phyloP scores from a whole-genome alignment of 2,329 filamentous ascomycete genomes.

The Exophiala phaeomuriformis region DNA sequence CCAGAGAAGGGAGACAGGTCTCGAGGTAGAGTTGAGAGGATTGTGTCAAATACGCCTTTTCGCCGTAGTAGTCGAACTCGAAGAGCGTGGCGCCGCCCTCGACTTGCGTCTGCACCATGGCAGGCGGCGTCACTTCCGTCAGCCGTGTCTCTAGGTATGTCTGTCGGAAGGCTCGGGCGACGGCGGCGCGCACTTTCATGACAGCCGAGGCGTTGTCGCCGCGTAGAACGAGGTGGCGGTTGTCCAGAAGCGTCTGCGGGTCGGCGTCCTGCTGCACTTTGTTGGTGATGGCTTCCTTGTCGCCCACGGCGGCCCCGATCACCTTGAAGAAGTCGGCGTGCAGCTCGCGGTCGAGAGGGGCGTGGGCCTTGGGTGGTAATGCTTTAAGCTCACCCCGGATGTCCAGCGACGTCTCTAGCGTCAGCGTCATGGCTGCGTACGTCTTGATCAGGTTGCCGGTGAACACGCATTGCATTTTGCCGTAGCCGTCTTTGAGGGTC shows the following conservation, averaged over 20 bases:
- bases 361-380: conserved; percentile 68
- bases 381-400: conserved; percentile 77
- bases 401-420: conserved; percentile 78
- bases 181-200: conserved; percentile 75
- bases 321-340: conserved; percentile 85
- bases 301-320: conserved; percentile 70
- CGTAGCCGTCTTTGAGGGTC: conserved; percentile 77
- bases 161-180: conserved; percentile 72
- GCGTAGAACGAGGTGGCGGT: conserved; percentile 76
- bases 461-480: conserved; percentile 76
- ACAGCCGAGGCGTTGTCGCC: conserved; percentile 77
- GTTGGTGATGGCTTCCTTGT: conserved; percentile 88
- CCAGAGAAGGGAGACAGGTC: conserved; percentile 81
- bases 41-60: conserved; percentile 89
- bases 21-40: conserved; percentile 97
- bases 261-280: conserved; percentile 62
- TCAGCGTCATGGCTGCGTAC: conserved; percentile 82
- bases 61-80: conserved; percentile 79
- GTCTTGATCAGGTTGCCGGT: conserved; percentile 76
- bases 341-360: conserved; percentile 77
- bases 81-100: conserved; percentile 91
- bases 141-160: conserved; percentile 70
- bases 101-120: conserved; percentile 89
- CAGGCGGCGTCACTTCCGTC: conserved; percentile 79
- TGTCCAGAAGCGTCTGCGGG: conserved; percentile 67